Evolutionary conservation across 208 protist species (phyloP), one percentile per base, ranked within the genome.

Genomic region (Trypanosoma grayi): DNA sequence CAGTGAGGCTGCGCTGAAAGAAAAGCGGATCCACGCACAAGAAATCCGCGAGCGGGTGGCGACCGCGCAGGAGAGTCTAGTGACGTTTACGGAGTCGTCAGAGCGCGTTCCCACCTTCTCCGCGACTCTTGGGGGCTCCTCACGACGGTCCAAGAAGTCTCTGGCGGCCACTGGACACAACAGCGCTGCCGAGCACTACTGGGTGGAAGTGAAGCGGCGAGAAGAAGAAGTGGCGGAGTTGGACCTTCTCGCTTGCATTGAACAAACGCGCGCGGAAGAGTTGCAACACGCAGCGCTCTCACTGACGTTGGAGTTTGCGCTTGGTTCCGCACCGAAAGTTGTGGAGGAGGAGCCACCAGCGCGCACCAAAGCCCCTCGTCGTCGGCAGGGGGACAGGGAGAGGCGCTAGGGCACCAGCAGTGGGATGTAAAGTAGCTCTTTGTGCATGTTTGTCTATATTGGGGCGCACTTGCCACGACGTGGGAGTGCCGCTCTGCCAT

Each of bases 221-320:
- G 50, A 50, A 28, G 61, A 37, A 14, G 45, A 69, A 24, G 45
- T 48, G 36, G 63, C 44, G 33, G 63, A 61, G 30, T 41, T 61
- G 46, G 44, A 56, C 13, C 45, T 69, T 24, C 22, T 69, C 24
- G 52, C 54, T 11, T 57, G 27, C 22, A 46, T 69, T 60, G 54
- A 51, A 14, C 45, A 69, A 27, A 52, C 25, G 20, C 63, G 63
- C n/a, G 45, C 36, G 22, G 53, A 69, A 34, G 63, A 69, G 36
- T 30, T 69, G 11, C 37, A 44, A 28, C 3, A 30, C 16, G 18
- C 56, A 14, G 13, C 10, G 8, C 28, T 69, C 5, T 31, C 16
- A 16, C 2, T 51, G 1, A 56, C 45, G 27, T 4, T 69, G 28
- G 34, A 60, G 43, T 61, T 69, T 34, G 44, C 63, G 0, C 11